Base-by-base conservation (phyloP, 306 rosid species). In the Malus asiatica region DNA sequence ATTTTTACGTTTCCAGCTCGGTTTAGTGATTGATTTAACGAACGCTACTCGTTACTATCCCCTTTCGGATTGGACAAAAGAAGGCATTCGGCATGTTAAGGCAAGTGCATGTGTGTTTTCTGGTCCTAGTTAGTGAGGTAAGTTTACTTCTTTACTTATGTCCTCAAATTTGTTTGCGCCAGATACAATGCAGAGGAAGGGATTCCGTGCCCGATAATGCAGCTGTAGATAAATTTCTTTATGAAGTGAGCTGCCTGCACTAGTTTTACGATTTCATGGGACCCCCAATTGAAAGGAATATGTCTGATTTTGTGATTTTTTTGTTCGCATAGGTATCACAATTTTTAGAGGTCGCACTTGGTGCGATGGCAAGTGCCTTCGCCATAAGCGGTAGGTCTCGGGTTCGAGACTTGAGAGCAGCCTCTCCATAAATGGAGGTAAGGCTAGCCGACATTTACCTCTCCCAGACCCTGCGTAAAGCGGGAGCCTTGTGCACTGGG, bases 101-200 rank as follows among this genome's bases (percentile, higher is more conserved):
- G 99, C 89, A 44, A 78, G 83, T 76, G 20, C 74, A 30, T 23
- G 57, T 16, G 15, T 46, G 75, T 69, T 25, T 25, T 80, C 60
- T 75, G 45, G 66, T 60, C 12, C 33, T 20, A 38, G 29, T 76
- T 70, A 30, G 29, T 29, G 2, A 44, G 22, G 38, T 69, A 15
- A 2, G 7, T 65, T 80, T 20, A 71, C 51, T 59, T 70, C 78
- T 70, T 83, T 80, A 85, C 76, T 88, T 53, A 52, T 72, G 69
- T 81, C 13, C 19, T 9, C 22, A 3, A 19, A 61, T 62, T 45
- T 62, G n/a, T 61, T 10, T 74, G 61, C 9, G 4, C 44, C 77
- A 96, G 99, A 96, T 96, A 75, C 92, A 87, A 76, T 96, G 99
- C 96, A 89, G 65, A 84, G 99, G 99, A 35, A 89, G 99, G 48